Conservation (phyloP, 208 protist species). For the Leishmania gerbilli region DNA sequence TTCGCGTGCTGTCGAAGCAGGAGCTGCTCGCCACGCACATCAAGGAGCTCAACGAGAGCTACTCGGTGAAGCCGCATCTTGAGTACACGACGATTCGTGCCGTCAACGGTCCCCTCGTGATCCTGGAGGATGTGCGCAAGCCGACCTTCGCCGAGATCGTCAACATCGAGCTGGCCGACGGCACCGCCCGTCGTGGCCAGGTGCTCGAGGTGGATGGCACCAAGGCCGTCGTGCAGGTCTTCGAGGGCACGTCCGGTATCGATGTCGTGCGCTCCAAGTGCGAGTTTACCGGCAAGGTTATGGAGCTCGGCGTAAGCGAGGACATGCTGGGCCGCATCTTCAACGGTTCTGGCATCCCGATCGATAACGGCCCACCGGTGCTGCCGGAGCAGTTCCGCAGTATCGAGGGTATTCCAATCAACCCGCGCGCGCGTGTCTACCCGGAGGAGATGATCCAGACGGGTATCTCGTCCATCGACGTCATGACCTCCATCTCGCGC, state of each 20-base stretch:
- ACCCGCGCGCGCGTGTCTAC: slow-evolving; percentile 99
- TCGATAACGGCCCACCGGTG: slow-evolving; percentile 98
- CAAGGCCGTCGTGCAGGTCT: slow-evolving; percentile 99
- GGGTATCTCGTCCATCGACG: slow-evolving; percentile 99
- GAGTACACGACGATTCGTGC: slow-evolving; percentile 99
- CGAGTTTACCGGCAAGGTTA: slow-evolving; percentile 99
- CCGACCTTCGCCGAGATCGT: slow-evolving; percentile 99
- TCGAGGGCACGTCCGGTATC: slow-evolving; percentile 99
- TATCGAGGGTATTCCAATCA: slow-evolving; percentile 99
- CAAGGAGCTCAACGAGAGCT: slow-evolving; percentile 63
- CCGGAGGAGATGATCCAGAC: slow-evolving; percentile 99
- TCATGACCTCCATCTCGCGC: slow-evolving; percentile 99
- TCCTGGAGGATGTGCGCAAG: slow-evolving; percentile 99
- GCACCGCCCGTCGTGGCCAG: slow-evolving; percentile 95
- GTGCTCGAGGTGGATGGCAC: slow-evolving; percentile 99
- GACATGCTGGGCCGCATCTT: slow-evolving; percentile 99
- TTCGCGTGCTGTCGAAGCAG: slow-evolving; percentile 84
- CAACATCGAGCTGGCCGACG: slow-evolving; percentile 98
- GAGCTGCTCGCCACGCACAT: slow-evolving; percentile 84
- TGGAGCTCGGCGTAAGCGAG: slow-evolving; percentile 98
- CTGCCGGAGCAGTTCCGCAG: slow-evolving; percentile 99
- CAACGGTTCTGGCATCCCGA: slow-evolving; percentile 99
- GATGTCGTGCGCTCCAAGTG: slow-evolving; percentile 96
- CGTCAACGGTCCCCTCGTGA: slow-evolving; percentile 99
- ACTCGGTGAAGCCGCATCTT: slow-evolving; percentile 86